Conservation (phyloP, 192 early-diverging fungal species). For the Mortierella claussenii region DNA sequence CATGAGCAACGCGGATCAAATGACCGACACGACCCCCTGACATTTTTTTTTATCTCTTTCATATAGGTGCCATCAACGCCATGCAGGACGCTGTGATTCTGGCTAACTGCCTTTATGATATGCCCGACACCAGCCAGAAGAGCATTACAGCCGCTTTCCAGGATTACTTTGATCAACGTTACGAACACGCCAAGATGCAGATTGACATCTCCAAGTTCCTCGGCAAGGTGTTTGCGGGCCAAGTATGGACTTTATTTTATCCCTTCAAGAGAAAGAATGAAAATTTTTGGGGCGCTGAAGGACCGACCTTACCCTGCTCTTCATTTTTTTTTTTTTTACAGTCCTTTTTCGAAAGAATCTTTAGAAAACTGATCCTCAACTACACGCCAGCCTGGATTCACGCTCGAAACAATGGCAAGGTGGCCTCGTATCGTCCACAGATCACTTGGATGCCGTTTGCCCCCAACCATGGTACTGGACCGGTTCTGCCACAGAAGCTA, state of each 20-base stretch:
- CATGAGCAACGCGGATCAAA: too few relatives aligned
- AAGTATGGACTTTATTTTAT: constrained; percentile 18
- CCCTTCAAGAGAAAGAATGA: background rate
- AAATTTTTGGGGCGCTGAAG: too few relatives aligned
- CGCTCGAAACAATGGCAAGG: background rate
- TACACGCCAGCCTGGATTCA: constrained; percentile 10
- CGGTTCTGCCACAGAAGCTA: constrained; percentile 10
- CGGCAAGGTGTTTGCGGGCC: constrained; percentile 26
- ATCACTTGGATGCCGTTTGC: constrained; percentile 32
- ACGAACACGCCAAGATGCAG: constrained; percentile 20
- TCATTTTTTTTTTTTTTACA: background rate
- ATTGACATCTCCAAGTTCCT: constrained; percentile 10
- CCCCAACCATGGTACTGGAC: constrained; percentile 12
- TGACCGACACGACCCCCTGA: too few relatives aligned
- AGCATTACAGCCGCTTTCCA: constrained; percentile 19
- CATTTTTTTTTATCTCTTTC: background rate
- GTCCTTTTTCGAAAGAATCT: constrained; percentile 3
- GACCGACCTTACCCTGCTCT: too few relatives aligned
- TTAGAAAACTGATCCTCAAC: constrained; percentile 15
- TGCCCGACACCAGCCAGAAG: constrained; percentile 2
- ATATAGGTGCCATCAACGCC: constrained; percentile 32
- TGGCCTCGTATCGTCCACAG: constrained; percentile 27
- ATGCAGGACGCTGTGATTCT: constrained; percentile 45
- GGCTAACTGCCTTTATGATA: constrained; percentile 32
- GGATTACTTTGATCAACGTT: constrained; percentile 19